Percentiles rank a stretch among this genome's conserved stretches.
Evolutionary conservation across 2,329 filamentous ascomycete species (phyloP).

Genomic region (Aspergillus japonicus): DNA sequence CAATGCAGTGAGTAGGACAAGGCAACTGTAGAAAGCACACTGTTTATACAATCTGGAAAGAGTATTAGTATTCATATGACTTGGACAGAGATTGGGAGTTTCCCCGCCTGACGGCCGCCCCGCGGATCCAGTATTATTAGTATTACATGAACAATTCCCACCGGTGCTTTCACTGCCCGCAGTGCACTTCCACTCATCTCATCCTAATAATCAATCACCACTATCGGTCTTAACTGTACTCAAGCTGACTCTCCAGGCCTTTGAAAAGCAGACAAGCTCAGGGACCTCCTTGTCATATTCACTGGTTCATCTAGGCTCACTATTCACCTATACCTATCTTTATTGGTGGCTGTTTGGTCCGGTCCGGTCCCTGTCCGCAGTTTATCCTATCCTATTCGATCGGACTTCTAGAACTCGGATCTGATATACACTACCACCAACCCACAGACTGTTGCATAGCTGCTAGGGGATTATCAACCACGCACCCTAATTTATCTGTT

Average conservation of each 20-base stretch:
- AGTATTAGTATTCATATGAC: too few relatives aligned
- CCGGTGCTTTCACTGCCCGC: background rate
- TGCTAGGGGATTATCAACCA: background rate
- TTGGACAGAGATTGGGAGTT: background rate
- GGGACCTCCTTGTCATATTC: too few relatives aligned
- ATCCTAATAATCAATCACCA: background rate
- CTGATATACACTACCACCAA: background rate
- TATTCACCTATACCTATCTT: too few relatives aligned
- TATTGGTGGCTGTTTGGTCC: too few relatives aligned
- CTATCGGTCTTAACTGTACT: background rate
- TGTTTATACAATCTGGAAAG: too few relatives aligned
- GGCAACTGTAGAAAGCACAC: too few relatives aligned
- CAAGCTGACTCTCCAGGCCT: too few relatives aligned
- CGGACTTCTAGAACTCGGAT: background rate
- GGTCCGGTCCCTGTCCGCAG: background rate
- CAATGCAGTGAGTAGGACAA: too few relatives aligned
- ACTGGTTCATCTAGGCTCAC: too few relatives aligned
- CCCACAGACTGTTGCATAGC: background rate
- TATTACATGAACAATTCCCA: background rate
- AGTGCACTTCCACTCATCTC: background rate
- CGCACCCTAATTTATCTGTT: background rate
- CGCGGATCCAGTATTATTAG: background rate
- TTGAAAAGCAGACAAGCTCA: too few relatives aligned
- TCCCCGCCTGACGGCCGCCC: slow-evolving; percentile 7
- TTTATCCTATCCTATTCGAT: background rate